Evolutionary conservation across 306 rosid genomes (phyloP), one percentile per base, ranked within the genome.

Genomic region (Myrica gale): DNA sequence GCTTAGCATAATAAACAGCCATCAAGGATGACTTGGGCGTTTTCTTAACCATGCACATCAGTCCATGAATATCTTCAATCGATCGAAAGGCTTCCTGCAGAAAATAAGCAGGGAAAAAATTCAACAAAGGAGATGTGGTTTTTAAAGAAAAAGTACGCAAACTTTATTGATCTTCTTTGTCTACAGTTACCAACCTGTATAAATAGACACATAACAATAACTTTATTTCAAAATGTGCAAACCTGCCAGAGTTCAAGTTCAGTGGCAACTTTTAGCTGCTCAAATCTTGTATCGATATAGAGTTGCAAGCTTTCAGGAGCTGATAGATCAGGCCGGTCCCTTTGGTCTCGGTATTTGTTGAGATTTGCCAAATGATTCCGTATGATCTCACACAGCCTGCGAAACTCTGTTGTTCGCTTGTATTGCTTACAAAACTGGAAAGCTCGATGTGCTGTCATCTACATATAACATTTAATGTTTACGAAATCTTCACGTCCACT

Each of bases 361-460:
- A 96, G 93, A 81, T 96, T 96, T 5, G 90, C 86, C 70, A 96
- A 82, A 81, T 96, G 99, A 68, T 92, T 92, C 78, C 99, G 82
- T 45, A 96, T 96, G 78, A 92, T 96, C 84, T 96, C 99, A 77
- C 99, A 96, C 1, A 92, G 82, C 76, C 98, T 89, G 53, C 98
- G 93, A 68, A 96, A 96, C 79, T 96, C 99, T 6, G 99, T 92
- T 15, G 93, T 89, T 70, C 99, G 82, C 74, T 96, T 96, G 53
- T 96, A 96, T 72, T 89, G 97, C 88, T 96, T 96, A 84, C 99
- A 96, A 84, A 96, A 96, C 84, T 96, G 99, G 83, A 96, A 92
- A 71, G 99, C 97, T 71, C 99, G 93, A 76, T 96, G 99, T 13
- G 99, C 99, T 19, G 99, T 96, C 99, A 96, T 96, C 99, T 96